Base-by-base conservation (phyloP, 768 basidiomycete genomes). In the Cantharellus cinnabarinus region DNA sequence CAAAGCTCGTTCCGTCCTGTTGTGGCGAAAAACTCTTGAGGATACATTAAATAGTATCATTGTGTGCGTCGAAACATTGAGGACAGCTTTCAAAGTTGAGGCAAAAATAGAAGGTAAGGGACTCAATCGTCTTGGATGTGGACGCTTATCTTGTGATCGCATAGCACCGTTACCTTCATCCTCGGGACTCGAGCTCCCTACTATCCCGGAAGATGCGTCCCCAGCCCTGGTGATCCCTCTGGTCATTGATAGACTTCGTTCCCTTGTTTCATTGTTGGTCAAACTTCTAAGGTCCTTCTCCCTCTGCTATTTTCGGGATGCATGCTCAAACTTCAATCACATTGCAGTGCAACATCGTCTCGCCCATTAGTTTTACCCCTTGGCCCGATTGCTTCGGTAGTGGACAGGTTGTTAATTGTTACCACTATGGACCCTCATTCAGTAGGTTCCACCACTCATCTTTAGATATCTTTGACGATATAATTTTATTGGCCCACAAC, bases 11-110 rank as follows among this genome's bases (percentile, higher is more conserved):
- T 80, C 81, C 14, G 73, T 79, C 5, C 77, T 72, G 57, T 64
- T 83, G 3, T 90, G 88, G 88, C 76, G 81, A 62, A 86, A 83
- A 64, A 79, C 79, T 14, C 60, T 89, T 35, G 84, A 88, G 55
- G 82, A 82, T 38, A 79, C 81, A 2, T 61, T 89, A 55, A 71
- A 70, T 0, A 79, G 82, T 65, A 79, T 77, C n/a, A 82, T 79
- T 79, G 74, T 71, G 60, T 76, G 83, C 2, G 78, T 85, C 66
- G 61, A 70, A 37, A 68, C 73, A 3, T 61, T 89, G 55, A 72
- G 83, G 60, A 77, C 79, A 7, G 82, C 84, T 10, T 85, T 79
- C 64, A 65, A 66, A 59, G 69, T 10, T 48, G 44, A 29, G 20
- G 20, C 20, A 29, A 29, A 29, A 29, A 29, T 29, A 29, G 20